phyloP scores from a whole-genome alignment of 23 red algal species.

The Gracilariopsis chorda region DNA sequence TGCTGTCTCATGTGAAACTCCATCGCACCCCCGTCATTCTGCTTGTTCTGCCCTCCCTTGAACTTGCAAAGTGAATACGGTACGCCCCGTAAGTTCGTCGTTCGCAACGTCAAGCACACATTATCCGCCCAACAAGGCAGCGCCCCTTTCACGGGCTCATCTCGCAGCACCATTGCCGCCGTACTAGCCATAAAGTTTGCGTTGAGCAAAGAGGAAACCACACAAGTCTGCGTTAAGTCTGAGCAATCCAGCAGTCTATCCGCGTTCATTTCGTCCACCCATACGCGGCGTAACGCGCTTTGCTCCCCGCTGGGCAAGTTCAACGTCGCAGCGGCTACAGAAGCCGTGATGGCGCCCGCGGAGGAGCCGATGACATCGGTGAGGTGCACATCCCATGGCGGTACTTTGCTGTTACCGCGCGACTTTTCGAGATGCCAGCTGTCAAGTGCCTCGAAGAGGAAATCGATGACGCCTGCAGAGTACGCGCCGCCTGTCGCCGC shows the following conservation, averaged over 20 bases:
- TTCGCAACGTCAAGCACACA: neutral
- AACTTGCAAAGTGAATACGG: slow-evolving; percentile 8
- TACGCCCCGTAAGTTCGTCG: slow-evolving; percentile 23
- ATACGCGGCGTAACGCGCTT: neutral
- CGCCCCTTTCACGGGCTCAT: neutral
- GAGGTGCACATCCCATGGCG: slow-evolving; percentile 27
- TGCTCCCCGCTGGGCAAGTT: neutral
- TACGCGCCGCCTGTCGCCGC: slow-evolving; percentile 46
- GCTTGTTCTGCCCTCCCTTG: neutral
- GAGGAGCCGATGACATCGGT: slow-evolving; percentile 7
- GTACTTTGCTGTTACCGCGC: neutral
- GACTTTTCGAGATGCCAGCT: neutral
- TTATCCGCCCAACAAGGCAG: neutral
- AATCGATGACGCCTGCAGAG: slow-evolving; percentile 33
- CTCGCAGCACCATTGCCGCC: neutral
- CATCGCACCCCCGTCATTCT: neutral
- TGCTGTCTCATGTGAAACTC: slow-evolving; percentile 29
- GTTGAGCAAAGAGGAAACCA: slow-evolving; percentile 25
- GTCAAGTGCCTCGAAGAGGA: slow-evolving; percentile 1
- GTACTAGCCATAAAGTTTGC: neutral
- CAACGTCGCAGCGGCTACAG: slow-evolving; percentile 1
- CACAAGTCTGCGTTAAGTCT: too few species aligned
- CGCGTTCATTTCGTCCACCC: slow-evolving; percentile 25
- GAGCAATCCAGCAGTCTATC: neutral
- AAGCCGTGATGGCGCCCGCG: slow-evolving; percentile 32